Percentiles rank a stretch among this genome's conserved stretches.
These are phyloP conservation scores for Choanephora cucurbitarum DNA, from an alignment of 371 early-diverging fungal species.

Conservation along the genomic window DNA sequence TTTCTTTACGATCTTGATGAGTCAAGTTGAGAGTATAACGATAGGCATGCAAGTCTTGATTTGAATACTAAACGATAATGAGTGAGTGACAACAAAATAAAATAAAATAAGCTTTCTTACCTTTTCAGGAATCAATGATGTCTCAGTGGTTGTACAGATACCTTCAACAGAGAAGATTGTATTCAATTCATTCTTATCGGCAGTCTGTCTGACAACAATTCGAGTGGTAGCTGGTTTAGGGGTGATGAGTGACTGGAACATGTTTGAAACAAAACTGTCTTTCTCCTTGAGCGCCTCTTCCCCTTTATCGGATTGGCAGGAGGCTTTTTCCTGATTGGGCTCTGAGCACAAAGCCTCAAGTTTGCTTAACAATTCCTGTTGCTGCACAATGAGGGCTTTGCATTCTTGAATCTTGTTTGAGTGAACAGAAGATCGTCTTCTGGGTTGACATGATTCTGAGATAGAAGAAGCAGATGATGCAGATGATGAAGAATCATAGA, in stretches of 20 bases:
- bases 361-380: slow-evolving; percentile 10
- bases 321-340: not conserved
- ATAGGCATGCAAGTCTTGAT: not conserved
- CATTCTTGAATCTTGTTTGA: slow-evolving; percentile 8
- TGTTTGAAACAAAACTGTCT: not conserved
- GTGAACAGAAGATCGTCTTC: not conserved
- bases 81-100: too few relatives aligned
- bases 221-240: slow-evolving; percentile 3
- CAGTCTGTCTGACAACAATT: slow-evolving; percentile 13
- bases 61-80: too few relatives aligned
- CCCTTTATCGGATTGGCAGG: not conserved
- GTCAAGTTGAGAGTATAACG: slow-evolving; percentile 9
- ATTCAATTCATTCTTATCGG: slow-evolving; percentile 12
- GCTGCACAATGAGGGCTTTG: slow-evolving; percentile 15
- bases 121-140: slow-evolving; percentile 12
- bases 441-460: not conserved
- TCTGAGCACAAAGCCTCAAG: not conserved
- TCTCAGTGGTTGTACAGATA: slow-evolving; percentile 17
- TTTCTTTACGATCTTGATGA: slow-evolving; percentile 14
- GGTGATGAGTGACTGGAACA: not conserved
- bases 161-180: slow-evolving; percentile 20
- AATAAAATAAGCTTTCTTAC: too few relatives aligned
- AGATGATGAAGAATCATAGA: too few relatives aligned
- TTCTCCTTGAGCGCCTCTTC: not conserved
- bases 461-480: slow-evolving; percentile 4